A percentile compares a stretch with the other conserved stretches of the same genome.
phyloP scores from a whole-genome alignment of 192 early-diverging fungal species.

The Backusella parvicylindrica region DNA sequence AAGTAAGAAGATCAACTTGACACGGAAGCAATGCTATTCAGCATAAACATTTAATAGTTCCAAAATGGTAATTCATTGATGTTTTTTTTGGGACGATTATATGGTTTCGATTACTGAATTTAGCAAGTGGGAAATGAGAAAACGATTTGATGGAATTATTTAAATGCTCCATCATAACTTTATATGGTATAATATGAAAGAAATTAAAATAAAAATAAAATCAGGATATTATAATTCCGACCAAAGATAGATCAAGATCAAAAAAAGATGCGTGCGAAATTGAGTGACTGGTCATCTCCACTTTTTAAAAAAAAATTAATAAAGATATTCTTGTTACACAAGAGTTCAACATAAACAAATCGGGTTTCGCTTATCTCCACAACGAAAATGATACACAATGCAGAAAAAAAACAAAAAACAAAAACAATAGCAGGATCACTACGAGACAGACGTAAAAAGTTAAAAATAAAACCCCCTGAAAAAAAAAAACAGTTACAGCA shows the following conservation, averaged over 20 bases:
- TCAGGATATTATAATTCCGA: neutral
- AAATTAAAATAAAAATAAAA: neutral
- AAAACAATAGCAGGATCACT: neutral
- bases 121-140: neutral
- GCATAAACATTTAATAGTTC: constrained; percentile 3
- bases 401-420: neutral
- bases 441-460: neutral
- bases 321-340: neutral
- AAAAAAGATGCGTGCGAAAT: constrained; percentile 2
- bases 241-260: neutral
- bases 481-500: neutral
- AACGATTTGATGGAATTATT: neutral
- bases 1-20: neutral
- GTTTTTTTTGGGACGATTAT: neutral
- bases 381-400: constrained; percentile 3
- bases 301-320: neutral
- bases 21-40: neutral
- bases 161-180: neutral
- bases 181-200: neutral
- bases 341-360: neutral
- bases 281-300: constrained; percentile 1
- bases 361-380: neutral
- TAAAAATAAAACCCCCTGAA: neutral
- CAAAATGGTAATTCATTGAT: neutral
- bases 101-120: neutral